Conservation (phyloP, 2,329 filamentous ascomycete genomes). For the Pezicula radicicola region DNA sequence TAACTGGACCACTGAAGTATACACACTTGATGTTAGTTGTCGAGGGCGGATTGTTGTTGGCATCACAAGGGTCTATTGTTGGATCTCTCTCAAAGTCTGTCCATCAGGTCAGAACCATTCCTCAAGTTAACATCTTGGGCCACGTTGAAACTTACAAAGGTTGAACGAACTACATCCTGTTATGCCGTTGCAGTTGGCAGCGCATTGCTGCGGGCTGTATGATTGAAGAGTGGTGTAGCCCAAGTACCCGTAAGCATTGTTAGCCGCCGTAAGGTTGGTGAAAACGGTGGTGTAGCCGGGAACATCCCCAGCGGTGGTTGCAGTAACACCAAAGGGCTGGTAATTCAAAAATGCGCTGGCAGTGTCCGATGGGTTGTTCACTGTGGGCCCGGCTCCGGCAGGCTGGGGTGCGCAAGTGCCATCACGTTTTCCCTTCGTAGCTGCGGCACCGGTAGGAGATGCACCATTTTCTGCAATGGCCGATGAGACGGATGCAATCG, state of each 20-base stretch:
- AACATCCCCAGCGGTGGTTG: background rate
- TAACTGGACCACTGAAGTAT: background rate
- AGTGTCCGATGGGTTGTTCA: background rate
- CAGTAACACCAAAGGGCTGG: background rate
- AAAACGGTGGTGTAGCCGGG: slow-evolving; percentile 26
- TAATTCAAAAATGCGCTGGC: background rate
- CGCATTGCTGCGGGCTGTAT: background rate
- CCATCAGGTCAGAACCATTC: no score
- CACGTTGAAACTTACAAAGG: background rate
- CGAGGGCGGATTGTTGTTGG: background rate
- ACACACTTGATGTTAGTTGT: background rate
- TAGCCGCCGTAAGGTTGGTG: slow-evolving; percentile 22
- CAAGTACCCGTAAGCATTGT: slow-evolving; percentile 15
- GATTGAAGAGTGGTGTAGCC: slow-evolving; percentile 12
- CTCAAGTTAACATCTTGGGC: no score
- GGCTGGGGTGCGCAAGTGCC: background rate
- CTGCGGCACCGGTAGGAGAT: background rate
- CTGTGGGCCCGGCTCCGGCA: background rate
- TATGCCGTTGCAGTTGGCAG: background rate
- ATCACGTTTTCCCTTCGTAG: background rate
- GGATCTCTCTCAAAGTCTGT: background rate
- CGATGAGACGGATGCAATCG: background rate
- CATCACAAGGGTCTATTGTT: background rate
- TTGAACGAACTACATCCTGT: background rate
- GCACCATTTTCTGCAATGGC: background rate